Evolutionary conservation across 2,329 filamentous ascomycete genomes (phyloP).

Genomic region (Stagonosporopsis rhizophila): DNA sequence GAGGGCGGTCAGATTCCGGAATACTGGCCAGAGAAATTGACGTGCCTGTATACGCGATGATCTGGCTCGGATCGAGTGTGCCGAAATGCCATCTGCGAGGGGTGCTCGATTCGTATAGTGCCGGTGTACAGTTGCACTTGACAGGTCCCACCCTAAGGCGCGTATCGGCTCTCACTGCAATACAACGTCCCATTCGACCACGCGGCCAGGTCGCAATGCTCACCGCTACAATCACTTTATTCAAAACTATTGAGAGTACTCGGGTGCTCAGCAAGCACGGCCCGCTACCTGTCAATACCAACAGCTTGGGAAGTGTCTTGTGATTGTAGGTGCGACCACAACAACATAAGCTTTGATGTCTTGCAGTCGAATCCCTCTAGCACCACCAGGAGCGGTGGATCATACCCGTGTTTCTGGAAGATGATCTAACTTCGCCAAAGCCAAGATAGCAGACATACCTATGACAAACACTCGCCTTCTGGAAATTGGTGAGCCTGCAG

Average conservation of each 20-base stretch:
- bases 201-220: constrained; percentile 13
- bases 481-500: neutral
- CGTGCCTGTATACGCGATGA: constrained; percentile 1
- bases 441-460: neutral
- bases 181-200: constrained; percentile 16
- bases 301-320: neutral
- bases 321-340: constrained; percentile 5
- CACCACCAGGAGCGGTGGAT: constrained; percentile 1
- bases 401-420: neutral
- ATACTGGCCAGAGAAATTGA: constrained; percentile 14
- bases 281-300: neutral
- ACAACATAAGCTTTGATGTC: neutral
- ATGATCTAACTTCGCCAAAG: neutral
- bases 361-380: neutral
- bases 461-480: neutral
- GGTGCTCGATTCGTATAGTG: constrained; percentile 13
- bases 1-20: constrained; percentile 14
- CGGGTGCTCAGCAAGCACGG: constrained; percentile 1
- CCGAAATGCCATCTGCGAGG: constrained; percentile 18
- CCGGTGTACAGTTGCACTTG: constrained; percentile 12
- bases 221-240: constrained; percentile 7
- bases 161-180: constrained; percentile 16
- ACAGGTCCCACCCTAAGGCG: constrained; percentile 4
- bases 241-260: neutral
- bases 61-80: constrained; percentile 14